These are phyloP conservation scores for Yamadazyma atlantica DNA, from an alignment of 1,139 yeast genomes.

Conservation along the genomic window DNA sequence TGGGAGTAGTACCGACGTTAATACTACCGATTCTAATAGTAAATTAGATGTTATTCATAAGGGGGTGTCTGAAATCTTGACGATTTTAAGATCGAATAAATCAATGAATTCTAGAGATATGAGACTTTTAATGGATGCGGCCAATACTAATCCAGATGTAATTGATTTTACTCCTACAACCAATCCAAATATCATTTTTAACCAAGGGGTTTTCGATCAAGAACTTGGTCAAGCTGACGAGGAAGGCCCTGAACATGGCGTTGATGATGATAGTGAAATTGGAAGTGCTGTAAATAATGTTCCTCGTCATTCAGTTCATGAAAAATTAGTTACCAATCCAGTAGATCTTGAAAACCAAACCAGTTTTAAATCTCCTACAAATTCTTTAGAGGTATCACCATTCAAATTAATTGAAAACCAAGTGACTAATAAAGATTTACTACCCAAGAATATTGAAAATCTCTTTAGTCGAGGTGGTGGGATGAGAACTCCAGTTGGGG, in stretches of 20 bases:
- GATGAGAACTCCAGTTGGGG: slow-evolving; percentile 1
- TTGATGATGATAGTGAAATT: not conserved
- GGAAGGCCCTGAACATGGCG: slow-evolving; percentile 1
- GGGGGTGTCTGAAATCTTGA: slow-evolving; percentile 34
- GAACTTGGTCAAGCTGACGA: slow-evolving; percentile 7
- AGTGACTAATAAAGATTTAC: slow-evolving; percentile 21
- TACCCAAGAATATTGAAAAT: slow-evolving; percentile 47
- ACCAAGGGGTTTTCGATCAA: not conserved
- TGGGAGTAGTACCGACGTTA: not conserved
- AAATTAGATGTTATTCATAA: slow-evolving; percentile 30
- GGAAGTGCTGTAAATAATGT: not conserved
- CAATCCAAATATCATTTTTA: slow-evolving; percentile 1
- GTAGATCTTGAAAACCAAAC: slow-evolving; percentile 20
- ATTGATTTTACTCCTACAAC: not conserved
- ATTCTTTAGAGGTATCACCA: slow-evolving; percentile 49
- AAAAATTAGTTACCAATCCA: slow-evolving; percentile 14
- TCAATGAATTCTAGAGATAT: slow-evolving; percentile 20
- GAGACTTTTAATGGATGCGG: slow-evolving; percentile 26
- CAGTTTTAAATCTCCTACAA: slow-evolving; percentile 40
- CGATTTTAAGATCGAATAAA: slow-evolving; percentile 18
- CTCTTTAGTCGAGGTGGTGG: slow-evolving; percentile 29
- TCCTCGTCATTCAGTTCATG: not conserved
- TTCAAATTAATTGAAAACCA: slow-evolving; percentile 45
- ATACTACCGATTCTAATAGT: slow-evolving; percentile 7
- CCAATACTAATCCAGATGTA: slow-evolving; percentile 14